Evolutionary conservation across 306 rosid genomes (phyloP).

Genomic region (Glycyrrhiza uralensis): DNA sequence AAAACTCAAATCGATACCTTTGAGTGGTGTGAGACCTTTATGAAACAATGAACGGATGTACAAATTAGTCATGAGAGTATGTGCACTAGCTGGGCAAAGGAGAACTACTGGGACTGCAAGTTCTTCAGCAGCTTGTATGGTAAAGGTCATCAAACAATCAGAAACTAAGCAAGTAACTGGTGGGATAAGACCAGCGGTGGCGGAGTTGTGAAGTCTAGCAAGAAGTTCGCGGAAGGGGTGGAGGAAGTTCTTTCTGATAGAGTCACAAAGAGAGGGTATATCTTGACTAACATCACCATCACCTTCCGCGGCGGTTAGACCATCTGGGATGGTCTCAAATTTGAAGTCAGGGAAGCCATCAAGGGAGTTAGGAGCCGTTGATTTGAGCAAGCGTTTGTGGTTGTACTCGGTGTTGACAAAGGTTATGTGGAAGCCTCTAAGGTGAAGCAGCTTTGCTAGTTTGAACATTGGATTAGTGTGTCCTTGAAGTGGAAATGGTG

Average conservation of each 20-base stretch:
- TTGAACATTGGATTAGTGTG: slow-evolving; percentile 11
- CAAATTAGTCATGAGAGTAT: not conserved
- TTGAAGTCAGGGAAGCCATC: slow-evolving; percentile 8
- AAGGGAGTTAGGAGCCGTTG: not conserved
- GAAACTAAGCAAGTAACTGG: slow-evolving; percentile 16
- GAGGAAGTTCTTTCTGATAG: not conserved
- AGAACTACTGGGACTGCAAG: slow-evolving; percentile 3
- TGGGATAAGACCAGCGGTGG: not conserved
- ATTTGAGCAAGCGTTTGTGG: slow-evolving; percentile 7
- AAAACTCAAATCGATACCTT: slow-evolving; percentile 5
- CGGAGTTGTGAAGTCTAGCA: slow-evolving; percentile 1
- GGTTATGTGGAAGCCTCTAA: slow-evolving; percentile 20
- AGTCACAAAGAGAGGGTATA: not conserved
- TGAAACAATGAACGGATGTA: not conserved
- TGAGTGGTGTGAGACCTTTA: slow-evolving; percentile 13
- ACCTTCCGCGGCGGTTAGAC: not conserved
- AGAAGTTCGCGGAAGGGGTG: not conserved
- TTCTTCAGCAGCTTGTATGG: slow-evolving; percentile 20
- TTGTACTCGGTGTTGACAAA: slow-evolving; percentile 15
- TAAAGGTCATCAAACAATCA: not conserved
- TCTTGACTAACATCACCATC: slow-evolving; percentile 11
- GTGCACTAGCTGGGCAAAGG: not conserved
- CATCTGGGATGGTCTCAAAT: slow-evolving; percentile 29
- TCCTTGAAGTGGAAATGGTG: slow-evolving; percentile 24
- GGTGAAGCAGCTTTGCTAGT: slow-evolving; percentile 18